Conservation (phyloP, 2,329 filamentous ascomycete species). For the Trichoderma brevicompactum region DNA sequence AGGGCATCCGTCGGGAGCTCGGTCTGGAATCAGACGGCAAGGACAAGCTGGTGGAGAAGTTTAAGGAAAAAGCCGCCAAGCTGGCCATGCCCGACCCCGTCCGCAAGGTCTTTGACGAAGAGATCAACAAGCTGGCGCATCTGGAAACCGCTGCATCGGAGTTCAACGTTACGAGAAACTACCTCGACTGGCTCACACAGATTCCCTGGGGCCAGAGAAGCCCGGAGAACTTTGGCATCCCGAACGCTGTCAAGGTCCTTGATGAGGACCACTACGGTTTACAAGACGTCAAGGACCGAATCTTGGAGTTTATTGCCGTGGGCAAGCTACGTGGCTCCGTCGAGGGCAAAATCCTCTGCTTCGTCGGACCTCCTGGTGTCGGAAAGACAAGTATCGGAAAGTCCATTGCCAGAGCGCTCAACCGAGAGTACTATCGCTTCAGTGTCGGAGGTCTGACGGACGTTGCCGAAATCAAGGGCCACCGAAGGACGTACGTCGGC, state of each 20-base stretch:
- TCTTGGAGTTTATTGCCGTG: constrained; percentile 96
- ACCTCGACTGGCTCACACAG: constrained; percentile 97
- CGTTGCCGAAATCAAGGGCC: constrained; percentile 98
- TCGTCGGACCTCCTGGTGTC: constrained; percentile 95
- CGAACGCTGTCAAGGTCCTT: constrained; percentile 85
- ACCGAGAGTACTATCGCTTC: constrained; percentile 97
- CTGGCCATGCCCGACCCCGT: constrained; percentile 96
- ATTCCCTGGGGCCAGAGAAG: constrained; percentile 97
- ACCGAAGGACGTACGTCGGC: constrained; percentile 93
- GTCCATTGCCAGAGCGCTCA: constrained; percentile 91
- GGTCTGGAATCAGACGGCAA: constrained; percentile 98
- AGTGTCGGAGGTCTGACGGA: constrained; percentile 96
- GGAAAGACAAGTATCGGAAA: constrained; percentile 99
- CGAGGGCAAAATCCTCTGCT: constrained; percentile 97
- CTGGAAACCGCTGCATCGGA: constrained; percentile 95
- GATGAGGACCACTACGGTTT: constrained; percentile 97
- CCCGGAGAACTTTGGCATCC: constrained; percentile 94
- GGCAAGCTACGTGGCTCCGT: constrained; percentile 96
- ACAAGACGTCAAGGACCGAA: constrained; percentile 98
- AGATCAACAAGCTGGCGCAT: constrained; percentile 95
- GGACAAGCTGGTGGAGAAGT: constrained; percentile 96
- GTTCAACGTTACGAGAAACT: constrained; percentile 98
- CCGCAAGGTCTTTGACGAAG: constrained; percentile 97
- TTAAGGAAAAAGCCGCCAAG: constrained; percentile 92
- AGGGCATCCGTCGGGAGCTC: constrained; percentile 92